phyloP scores from a whole-genome alignment of 768 basidiomycete species.

The Tricholomella constricta region DNA sequence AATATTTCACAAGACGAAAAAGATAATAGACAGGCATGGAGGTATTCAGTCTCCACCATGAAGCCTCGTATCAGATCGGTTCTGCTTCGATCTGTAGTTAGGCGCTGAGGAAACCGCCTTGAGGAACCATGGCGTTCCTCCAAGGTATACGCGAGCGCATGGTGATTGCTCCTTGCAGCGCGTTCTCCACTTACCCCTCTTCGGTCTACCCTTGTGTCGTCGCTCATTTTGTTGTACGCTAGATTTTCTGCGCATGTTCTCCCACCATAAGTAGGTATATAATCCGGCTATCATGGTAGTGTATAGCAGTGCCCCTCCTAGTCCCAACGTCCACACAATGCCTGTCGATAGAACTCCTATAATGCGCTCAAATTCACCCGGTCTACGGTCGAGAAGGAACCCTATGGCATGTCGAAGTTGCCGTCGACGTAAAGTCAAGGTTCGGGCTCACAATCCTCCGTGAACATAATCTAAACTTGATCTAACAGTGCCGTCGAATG shows the following conservation, averaged over 20 bases:
- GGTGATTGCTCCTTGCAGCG: neutral
- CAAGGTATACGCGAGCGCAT: neutral
- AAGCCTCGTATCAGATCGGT: neutral
- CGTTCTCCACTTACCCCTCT: neutral
- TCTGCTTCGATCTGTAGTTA: neutral
- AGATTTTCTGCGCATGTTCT: conserved; percentile 7
- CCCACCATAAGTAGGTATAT: conserved; percentile 2
- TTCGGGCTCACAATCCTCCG: conserved; percentile 18
- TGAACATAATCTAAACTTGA: neutral
- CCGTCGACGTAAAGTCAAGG: conserved; percentile 58
- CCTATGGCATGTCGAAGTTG: conserved; percentile 58
- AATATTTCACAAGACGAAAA: neutral
- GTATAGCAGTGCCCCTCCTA: neutral
- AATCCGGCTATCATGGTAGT: neutral
- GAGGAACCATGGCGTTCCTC: neutral
- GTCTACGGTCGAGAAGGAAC: conserved; percentile 35
- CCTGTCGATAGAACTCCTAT: neutral
- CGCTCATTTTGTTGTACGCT: neutral
- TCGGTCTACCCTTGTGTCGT: neutral
- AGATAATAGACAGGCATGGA: neutral
- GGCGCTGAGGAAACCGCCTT: neutral
- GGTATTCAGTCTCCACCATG: neutral
- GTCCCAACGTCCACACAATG: neutral
- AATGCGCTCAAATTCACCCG: conserved; percentile 8
- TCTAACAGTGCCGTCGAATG: conserved; percentile 27